A percentile compares a stretch with the other conserved stretches of the same genome.
Evolutionary conservation across 2,329 filamentous ascomycete genomes (phyloP).

Genomic region (Claviceps fusiformis): DNA sequence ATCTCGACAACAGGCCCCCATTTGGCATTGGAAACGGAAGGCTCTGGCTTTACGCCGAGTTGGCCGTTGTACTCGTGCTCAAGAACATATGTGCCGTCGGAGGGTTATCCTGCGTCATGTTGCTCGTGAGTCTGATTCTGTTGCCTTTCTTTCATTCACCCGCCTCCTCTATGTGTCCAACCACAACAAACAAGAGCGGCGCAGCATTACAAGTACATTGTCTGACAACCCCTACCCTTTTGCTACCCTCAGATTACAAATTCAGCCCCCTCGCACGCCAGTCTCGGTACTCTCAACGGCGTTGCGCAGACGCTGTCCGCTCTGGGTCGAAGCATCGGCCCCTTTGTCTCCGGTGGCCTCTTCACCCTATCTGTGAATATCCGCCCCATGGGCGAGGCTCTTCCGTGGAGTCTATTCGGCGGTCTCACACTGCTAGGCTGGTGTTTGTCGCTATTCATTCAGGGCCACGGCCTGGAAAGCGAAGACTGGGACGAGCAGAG

Average conservation of each 20-base stretch:
- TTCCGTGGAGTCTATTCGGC: slow-evolving; percentile 81
- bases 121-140: slow-evolving; percentile 50
- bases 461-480: slow-evolving; percentile 47
- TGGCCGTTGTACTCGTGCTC: slow-evolving; percentile 67
- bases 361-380: slow-evolving; percentile 69
- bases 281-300: slow-evolving; percentile 81
- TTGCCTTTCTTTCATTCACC: neutral
- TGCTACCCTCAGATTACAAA: slow-evolving; percentile 62
- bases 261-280: slow-evolving; percentile 71
- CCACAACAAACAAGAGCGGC: neutral
- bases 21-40: slow-evolving; percentile 49
- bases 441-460: slow-evolving; percentile 64
- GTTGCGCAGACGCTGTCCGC: slow-evolving; percentile 89
- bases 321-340: slow-evolving; percentile 74
- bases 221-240: neutral
- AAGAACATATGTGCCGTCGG: slow-evolving; percentile 88
- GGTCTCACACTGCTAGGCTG: slow-evolving; percentile 73
- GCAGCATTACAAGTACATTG: neutral
- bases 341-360: slow-evolving; percentile 74
- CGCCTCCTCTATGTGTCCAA: no score
- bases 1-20: slow-evolving; percentile 45
- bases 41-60: slow-evolving; percentile 62
- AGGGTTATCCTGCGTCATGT: slow-evolving; percentile 75
- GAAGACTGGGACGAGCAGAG: slow-evolving; percentile 31
- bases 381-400: slow-evolving; percentile 64